Conservation (phyloP, 2,329 filamentous ascomycete species). For the Rhytidhysteron rufulum region DNA sequence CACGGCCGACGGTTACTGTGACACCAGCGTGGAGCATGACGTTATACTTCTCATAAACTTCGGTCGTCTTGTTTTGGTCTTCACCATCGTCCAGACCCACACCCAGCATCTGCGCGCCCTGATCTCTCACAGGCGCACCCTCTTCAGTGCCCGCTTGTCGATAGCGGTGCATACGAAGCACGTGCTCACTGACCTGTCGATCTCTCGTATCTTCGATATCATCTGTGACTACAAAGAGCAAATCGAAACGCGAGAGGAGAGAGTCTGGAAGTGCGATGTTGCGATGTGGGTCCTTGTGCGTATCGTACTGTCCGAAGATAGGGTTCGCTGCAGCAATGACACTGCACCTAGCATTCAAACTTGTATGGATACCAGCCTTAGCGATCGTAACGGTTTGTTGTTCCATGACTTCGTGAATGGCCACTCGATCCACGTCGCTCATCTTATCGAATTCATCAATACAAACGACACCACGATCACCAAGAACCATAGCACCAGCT, state of each 20-base stretch:
- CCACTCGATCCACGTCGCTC: slow-evolving; percentile 96
- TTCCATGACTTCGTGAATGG: slow-evolving; percentile 99
- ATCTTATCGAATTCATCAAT: slow-evolving; percentile 99
- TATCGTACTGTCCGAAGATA: slow-evolving; percentile 96
- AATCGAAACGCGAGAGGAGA: slow-evolving; percentile 94
- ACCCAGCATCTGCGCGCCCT: slow-evolving; percentile 75
- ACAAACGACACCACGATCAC: slow-evolving; percentile 93
- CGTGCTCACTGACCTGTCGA: slow-evolving; percentile 89
- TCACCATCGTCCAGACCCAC: slow-evolving; percentile 79
- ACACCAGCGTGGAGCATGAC: slow-evolving; percentile 93
- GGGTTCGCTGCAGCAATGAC: slow-evolving; percentile 96
- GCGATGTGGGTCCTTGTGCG: slow-evolving; percentile 96
- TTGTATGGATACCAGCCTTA: slow-evolving; percentile 97
- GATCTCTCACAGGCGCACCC: slow-evolving; percentile 88
- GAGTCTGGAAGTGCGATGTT: slow-evolving; percentile 98
- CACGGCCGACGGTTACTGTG: slow-evolving; percentile 68
- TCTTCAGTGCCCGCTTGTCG: slow-evolving; percentile 90
- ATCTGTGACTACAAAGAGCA: slow-evolving; percentile 95
- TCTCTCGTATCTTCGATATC: slow-evolving; percentile 95
- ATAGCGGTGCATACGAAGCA: slow-evolving; percentile 95
- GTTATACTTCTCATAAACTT: slow-evolving; percentile 95
- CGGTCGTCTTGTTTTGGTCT: slow-evolving; percentile 70
- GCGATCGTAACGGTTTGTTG: slow-evolving; percentile 99
- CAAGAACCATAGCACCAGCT: slow-evolving; percentile 98
- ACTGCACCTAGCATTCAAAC: slow-evolving; percentile 92